phyloP scores from a whole-genome alignment of 106 monocot genomes.

The Dendrobium officinale region DNA sequence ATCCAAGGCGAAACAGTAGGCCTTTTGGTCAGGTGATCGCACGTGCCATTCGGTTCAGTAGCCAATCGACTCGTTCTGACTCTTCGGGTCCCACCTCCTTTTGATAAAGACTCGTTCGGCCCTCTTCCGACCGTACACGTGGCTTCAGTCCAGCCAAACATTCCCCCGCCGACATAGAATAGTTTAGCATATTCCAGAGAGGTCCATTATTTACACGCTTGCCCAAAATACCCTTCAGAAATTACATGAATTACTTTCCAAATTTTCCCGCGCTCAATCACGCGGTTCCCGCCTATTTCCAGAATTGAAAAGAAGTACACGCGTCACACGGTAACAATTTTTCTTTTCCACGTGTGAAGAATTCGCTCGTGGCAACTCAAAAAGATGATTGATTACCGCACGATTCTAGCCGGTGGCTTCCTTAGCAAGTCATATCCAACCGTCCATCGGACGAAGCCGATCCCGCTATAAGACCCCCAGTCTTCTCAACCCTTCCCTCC shows the following conservation, averaged over 20 bases:
- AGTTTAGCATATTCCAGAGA: not conserved
- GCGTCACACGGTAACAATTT: not conserved
- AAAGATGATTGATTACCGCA: not conserved
- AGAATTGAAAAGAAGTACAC: not conserved
- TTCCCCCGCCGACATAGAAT: not conserved
- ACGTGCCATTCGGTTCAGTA: not conserved
- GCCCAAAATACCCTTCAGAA: not conserved
- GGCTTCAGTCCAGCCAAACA: not conserved
- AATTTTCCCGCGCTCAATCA: slow-evolving; percentile 11
- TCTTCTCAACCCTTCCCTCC: not conserved
- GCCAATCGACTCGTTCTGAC: no score
- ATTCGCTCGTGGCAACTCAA: not conserved
- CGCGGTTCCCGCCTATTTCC: slow-evolving; percentile 4
- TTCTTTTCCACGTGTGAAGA: not conserved
- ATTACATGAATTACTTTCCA: not conserved
- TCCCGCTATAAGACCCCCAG: not conserved
- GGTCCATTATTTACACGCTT: not conserved
- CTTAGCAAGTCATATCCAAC: not conserved
- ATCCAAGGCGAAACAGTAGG: not conserved
- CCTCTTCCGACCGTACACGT: not conserved
- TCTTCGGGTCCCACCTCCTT: not conserved
- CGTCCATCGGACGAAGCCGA: not conserved
- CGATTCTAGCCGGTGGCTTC: slow-evolving; percentile 10
- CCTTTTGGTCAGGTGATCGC: not conserved
- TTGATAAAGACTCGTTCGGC: not conserved